A percentile compares a stretch with the other conserved stretches of the same genome.
phyloP scores from a whole-genome alignment of 2,329 filamentous ascomycete genomes.

The Eurotiales sp. region DNA sequence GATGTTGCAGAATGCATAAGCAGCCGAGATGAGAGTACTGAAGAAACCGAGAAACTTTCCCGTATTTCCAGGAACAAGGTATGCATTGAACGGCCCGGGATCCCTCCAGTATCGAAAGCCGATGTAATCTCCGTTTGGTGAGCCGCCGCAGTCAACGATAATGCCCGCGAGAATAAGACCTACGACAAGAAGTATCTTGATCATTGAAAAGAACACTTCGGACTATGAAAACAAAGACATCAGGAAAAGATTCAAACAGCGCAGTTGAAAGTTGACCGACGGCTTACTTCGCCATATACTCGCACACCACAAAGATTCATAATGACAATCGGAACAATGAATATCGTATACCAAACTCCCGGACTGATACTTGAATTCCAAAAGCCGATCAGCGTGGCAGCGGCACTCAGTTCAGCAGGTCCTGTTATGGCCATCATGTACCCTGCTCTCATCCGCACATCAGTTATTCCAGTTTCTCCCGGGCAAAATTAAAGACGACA shows the following conservation, averaged over 20 bases:
- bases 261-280: background rate
- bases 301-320: slow-evolving; percentile 66
- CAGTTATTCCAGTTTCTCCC: background rate
- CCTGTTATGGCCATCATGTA: slow-evolving; percentile 45
- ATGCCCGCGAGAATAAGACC: slow-evolving; percentile 75
- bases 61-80: slow-evolving; percentile 51
- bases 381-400: slow-evolving; percentile 44
- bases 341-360: slow-evolving; percentile 68
- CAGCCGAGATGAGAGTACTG: slow-evolving; percentile 44
- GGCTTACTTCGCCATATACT: slow-evolving; percentile 64
- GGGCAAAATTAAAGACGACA: slow-evolving; percentile 47
- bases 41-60: slow-evolving; percentile 64
- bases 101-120: slow-evolving; percentile 69
- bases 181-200: slow-evolving; percentile 71
- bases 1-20: slow-evolving; percentile 52
- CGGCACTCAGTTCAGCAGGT: slow-evolving; percentile 45
- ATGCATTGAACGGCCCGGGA: slow-evolving; percentile 65
- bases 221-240: background rate
- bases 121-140: slow-evolving; percentile 64
- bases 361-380: slow-evolving; percentile 44
- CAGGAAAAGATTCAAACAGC: background rate
- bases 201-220: slow-evolving; percentile 72
- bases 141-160: slow-evolving; percentile 66
- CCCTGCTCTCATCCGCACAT: slow-evolving; percentile 25
- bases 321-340: slow-evolving; percentile 68